phyloP scores from a whole-genome alignment of 768 basidiomycete genomes.

The Epithele typhae region DNA sequence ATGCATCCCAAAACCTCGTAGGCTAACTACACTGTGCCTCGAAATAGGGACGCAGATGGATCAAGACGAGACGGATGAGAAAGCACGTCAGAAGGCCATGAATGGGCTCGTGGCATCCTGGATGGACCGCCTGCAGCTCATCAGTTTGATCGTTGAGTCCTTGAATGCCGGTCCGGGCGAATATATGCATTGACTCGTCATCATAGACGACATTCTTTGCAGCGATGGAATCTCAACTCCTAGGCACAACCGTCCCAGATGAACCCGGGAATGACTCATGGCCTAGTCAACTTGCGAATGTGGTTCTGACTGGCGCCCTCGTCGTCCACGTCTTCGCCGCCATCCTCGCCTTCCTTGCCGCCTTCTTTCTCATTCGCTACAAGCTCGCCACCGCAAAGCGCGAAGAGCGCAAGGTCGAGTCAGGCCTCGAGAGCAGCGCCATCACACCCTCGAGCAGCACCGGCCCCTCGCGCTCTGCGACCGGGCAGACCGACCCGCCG shows the following conservation, averaged over 20 bases:
- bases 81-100: constrained; percentile 39
- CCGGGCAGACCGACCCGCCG: not conserved
- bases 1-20: too few relatives aligned
- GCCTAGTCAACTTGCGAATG: constrained; percentile 29
- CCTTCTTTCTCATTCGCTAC: constrained; percentile 52
- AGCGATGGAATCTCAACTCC: constrained; percentile 50
- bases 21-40: not conserved
- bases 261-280: not conserved
- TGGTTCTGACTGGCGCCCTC: constrained; percentile 45
- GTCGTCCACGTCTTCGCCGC: constrained; percentile 51
- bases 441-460: not conserved
- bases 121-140: constrained; percentile 60
- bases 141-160: constrained; percentile 48
- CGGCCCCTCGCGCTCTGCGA: not conserved
- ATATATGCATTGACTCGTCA: not conserved
- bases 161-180: constrained; percentile 12
- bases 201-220: constrained; percentile 59
- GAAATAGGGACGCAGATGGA: constrained; percentile 41
- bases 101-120: constrained; percentile 50
- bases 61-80: constrained; percentile 44
- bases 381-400: constrained; percentile 48
- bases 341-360: constrained; percentile 46
- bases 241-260: constrained; percentile 38
- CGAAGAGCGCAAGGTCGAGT: constrained; percentile 38
- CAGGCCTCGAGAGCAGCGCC: constrained; percentile 14